Percentiles rank a stretch among this genome's conserved stretches.
phyloP scores from a whole-genome alignment of 2,329 filamentous ascomycete genomes.

The Lachnellula occidentalis region DNA sequence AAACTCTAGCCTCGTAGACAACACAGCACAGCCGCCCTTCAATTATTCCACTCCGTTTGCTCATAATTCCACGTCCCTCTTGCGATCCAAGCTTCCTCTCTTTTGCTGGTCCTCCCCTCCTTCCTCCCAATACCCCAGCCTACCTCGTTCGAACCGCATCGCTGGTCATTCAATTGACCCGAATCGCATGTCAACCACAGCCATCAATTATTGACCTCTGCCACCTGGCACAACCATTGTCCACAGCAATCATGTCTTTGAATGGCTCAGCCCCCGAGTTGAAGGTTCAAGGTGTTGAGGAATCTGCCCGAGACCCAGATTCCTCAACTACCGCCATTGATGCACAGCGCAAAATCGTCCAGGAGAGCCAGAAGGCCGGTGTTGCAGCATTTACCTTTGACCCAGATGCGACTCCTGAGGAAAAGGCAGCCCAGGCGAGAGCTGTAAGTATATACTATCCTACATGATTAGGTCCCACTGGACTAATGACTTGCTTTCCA shows the following conservation, averaged over 20 bases:
- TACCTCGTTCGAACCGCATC: not conserved
- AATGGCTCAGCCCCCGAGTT: constrained; percentile 52
- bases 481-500: constrained; percentile 30
- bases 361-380: constrained; percentile 74
- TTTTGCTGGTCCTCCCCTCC: not conserved
- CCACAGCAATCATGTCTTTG: constrained; percentile 20
- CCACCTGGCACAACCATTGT: constrained; percentile 8
- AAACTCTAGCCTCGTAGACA: too few relatives aligned
- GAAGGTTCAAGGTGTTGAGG: constrained; percentile 74
- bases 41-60: not conserved
- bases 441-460: constrained; percentile 52
- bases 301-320: constrained; percentile 68
- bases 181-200: constrained; percentile 6
- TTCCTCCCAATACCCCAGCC: not conserved
- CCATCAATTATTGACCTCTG: constrained; percentile 10
- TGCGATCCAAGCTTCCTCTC: not conserved
- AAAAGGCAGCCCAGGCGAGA: constrained; percentile 77
- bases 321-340: constrained; percentile 62
- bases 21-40: too few relatives aligned
- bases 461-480: not conserved
- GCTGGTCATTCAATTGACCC: not conserved
- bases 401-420: constrained; percentile 72
- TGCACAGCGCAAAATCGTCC: constrained; percentile 67
- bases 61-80: too few relatives aligned
- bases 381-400: constrained; percentile 80